A percentile compares a stretch with the other conserved stretches of the same genome.
Evolutionary conservation across 2,329 filamentous ascomycete genomes (phyloP).

Genomic region (Talaromyces sp.): DNA sequence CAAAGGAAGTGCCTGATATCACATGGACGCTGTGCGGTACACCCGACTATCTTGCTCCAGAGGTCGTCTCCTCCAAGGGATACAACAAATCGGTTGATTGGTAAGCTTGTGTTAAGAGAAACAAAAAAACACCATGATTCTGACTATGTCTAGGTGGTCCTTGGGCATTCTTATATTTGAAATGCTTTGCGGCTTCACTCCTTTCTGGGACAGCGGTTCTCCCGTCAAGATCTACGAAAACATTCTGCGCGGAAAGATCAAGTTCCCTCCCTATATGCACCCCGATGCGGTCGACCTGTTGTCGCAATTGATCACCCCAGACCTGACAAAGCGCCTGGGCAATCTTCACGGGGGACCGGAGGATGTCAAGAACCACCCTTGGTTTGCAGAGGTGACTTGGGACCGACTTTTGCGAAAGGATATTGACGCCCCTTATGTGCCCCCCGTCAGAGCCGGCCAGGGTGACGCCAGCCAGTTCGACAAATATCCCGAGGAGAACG

Average conservation of each 20-base stretch:
- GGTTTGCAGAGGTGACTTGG: conserved; percentile 98
- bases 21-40: conserved; percentile 98
- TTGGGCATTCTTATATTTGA: conserved; percentile 97
- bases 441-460: conserved; percentile 85
- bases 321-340: conserved; percentile 89
- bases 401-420: conserved; percentile 90
- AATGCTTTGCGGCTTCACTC: conserved; percentile 98
- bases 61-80: conserved; percentile 97
- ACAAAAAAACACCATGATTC: neutral
- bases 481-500: conserved; percentile 93
- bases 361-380: conserved; percentile 91
- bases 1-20: conserved; percentile 96
- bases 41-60: conserved; percentile 92
- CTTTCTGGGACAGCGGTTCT: conserved; percentile 96
- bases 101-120: conserved; percentile 51
- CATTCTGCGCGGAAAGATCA: conserved; percentile 90
- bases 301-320: conserved; percentile 85
- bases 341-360: conserved; percentile 86
- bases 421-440: conserved; percentile 96
- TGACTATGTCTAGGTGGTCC: conserved; percentile 69
- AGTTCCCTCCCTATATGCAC: conserved; percentile 94
- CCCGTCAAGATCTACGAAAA: conserved; percentile 99
- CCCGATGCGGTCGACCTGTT: conserved; percentile 89
- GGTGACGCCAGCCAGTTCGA: conserved; percentile 98
- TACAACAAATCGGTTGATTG: conserved; percentile 99